Conservation (phyloP, 2,329 filamentous ascomycete species). For the Pseudocercospora vitis region DNA sequence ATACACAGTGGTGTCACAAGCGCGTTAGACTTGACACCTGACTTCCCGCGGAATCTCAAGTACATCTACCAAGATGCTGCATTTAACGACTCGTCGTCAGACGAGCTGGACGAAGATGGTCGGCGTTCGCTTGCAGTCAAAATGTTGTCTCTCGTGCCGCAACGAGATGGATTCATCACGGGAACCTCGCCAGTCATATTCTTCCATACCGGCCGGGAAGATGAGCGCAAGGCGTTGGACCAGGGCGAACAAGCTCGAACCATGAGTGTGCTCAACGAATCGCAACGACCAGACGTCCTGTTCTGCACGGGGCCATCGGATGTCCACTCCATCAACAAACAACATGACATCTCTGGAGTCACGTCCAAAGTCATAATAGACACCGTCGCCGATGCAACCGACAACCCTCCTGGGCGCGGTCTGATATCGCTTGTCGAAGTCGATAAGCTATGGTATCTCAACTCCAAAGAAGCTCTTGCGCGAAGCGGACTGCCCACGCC, state of each 20-base stretch:
- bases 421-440: constrained; percentile 2
- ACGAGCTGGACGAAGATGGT: constrained; percentile 3
- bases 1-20: constrained; percentile 15
- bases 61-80: constrained; percentile 12
- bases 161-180: constrained; percentile 14
- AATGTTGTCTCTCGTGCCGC: constrained; percentile 10
- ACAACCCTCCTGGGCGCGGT: constrained; percentile 6
- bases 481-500: constrained; percentile 11
- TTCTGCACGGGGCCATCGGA: constrained; percentile 4
- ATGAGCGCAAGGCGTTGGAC: constrained; percentile 3
- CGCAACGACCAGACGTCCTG: constrained; percentile 8
- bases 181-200: constrained; percentile 6
- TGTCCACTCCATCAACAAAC: background rate
- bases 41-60: constrained; percentile 14
- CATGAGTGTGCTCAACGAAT: background rate
- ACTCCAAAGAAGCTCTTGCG: constrained; percentile 14
- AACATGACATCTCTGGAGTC: background rate
- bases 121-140: constrained; percentile 10
- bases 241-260: constrained; percentile 6
- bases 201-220: constrained; percentile 1
- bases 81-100: constrained; percentile 3
- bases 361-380: constrained; percentile 11
- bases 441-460: constrained; percentile 9
- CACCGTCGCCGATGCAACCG: constrained; percentile 10
- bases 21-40: constrained; percentile 9